Evolutionary conservation across 192 early-diverging fungal genomes (phyloP).

Genomic region (Irineochytrium annulatum): DNA sequence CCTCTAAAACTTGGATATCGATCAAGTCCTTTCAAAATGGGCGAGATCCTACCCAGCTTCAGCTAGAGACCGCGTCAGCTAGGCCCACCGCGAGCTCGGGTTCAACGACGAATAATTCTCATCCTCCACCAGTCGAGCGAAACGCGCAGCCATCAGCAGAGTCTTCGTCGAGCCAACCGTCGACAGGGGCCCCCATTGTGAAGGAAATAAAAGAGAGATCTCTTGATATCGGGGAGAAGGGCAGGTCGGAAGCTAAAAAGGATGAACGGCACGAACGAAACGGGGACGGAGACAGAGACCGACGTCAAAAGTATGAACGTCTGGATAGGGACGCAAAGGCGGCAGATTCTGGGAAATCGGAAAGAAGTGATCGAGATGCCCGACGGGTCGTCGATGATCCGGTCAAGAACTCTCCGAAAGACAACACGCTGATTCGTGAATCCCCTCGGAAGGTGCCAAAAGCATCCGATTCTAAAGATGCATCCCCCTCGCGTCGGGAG

Average conservation of each 20-base stretch:
- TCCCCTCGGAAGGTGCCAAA: too few species aligned
- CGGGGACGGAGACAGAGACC: background rate
- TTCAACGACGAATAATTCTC: background rate
- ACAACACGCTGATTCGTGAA: too few species aligned
- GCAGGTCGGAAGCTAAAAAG: background rate
- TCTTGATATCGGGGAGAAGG: background rate
- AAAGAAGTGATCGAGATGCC: too few species aligned
- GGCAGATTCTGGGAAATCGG: slow-evolving; percentile 8
- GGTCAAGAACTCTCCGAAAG: too few species aligned
- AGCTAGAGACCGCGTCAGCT: background rate
- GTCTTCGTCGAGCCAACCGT: background rate
- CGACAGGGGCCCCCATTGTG: background rate
- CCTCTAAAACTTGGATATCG: slow-evolving; percentile 10
- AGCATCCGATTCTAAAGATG: too few species aligned
- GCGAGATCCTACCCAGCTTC: background rate
- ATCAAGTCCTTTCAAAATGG: slow-evolving; percentile 11
- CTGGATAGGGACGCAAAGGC: background rate
- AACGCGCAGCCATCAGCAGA: background rate
- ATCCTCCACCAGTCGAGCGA: background rate
- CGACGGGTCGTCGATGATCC: too few species aligned
- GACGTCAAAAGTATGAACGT: background rate
- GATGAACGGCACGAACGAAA: background rate
- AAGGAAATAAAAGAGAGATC: background rate
- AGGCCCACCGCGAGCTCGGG: background rate
- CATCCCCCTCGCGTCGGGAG: too few species aligned